Evolutionary conservation across 768 basidiomycete genomes (phyloP), one percentile per base, ranked within the genome.

Genomic region (Arthromyces matolae): DNA sequence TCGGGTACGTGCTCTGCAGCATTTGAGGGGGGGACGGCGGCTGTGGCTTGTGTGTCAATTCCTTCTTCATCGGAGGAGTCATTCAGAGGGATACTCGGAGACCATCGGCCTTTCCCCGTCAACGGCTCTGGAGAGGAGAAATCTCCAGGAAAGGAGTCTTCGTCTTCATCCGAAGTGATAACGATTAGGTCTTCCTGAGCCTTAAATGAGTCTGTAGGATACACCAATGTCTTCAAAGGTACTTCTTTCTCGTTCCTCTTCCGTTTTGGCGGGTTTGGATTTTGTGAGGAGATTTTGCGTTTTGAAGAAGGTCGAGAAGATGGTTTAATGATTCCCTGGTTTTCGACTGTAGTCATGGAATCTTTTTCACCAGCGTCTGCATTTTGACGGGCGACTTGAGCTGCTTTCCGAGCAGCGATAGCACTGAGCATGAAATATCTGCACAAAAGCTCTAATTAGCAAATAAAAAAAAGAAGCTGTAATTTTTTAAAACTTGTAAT

Each of bases 371-470:
- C 45, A 36, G 13, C 24, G 27, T 50, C 35, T 7, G 22, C 29
- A 16, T 37, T 53, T 54, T 61, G 44, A 42, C 36, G 58, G 22
- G 66, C 66, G 13, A 69, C 66, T 52, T 68, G 68, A 31, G 81
- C 73, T 4, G 81, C 83, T 58, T 81, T 86, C 27, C 86, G 76
- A 2, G 84, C 85, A 23, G 85, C 85, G 39, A 89, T 69, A 2
- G 86, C 86, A 58, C 84, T 86, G 42, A 88, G 69, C 85, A 86
- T 86, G 25, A 19, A 3, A 16, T n/a, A 27, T 20, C 16, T 7
- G 8, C 22, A 33, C 4, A 10, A 10, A 24, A 28, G 10, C 16
- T 49, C 31, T 22, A 29, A 8, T 2, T 8, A 35, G 5, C 22
- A 13, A 35, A 3, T 18, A 20, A 22, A 37, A 14, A 23, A 13